phyloP scores from a whole-genome alignment of 140 eudicot genomes.

The Stevia rebaudiana region DNA sequence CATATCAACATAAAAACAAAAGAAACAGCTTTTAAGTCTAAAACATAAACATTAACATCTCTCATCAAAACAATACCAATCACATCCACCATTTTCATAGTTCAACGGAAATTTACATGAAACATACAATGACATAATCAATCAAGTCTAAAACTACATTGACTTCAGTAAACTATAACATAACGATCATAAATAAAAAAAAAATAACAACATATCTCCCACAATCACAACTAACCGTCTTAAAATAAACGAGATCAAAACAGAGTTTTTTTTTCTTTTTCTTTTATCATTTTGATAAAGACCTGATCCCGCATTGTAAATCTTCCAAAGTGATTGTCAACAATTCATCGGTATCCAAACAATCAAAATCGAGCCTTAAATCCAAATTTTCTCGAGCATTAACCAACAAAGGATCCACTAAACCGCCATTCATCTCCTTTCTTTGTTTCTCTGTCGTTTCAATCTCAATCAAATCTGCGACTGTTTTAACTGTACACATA shows the following conservation, averaged over 20 bases:
- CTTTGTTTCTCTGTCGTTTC: slow-evolving; percentile 78
- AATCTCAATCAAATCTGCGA: slow-evolving; percentile 53
- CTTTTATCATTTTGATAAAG: slow-evolving; percentile 34
- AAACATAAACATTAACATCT: background rate
- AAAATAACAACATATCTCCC: slow-evolving; percentile 10
- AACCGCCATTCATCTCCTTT: slow-evolving; percentile 76
- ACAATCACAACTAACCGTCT: background rate
- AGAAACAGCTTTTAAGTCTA: background rate
- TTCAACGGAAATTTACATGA: slow-evolving; percentile 11
- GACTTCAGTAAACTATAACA: background rate
- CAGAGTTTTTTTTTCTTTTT: background rate
- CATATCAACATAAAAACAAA: background rate
- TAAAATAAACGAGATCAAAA: too few relatives aligned
- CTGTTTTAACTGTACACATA: slow-evolving; percentile 50
- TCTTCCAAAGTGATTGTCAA: slow-evolving; percentile 78
- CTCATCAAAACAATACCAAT: background rate
- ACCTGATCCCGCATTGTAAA: slow-evolving; percentile 57
- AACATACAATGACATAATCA: background rate
- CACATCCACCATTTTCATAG: background rate
- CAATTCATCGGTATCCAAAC: slow-evolving; percentile 70
- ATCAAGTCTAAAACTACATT: background rate
- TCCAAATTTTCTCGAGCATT: slow-evolving; percentile 75
- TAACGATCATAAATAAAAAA: slow-evolving; percentile 10
- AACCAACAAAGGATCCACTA: slow-evolving; percentile 69
- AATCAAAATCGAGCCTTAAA: slow-evolving; percentile 63